These are phyloP conservation scores for Amyloporia xantha DNA, from an alignment of 768 basidiomycete species.

Conservation along the genomic window DNA sequence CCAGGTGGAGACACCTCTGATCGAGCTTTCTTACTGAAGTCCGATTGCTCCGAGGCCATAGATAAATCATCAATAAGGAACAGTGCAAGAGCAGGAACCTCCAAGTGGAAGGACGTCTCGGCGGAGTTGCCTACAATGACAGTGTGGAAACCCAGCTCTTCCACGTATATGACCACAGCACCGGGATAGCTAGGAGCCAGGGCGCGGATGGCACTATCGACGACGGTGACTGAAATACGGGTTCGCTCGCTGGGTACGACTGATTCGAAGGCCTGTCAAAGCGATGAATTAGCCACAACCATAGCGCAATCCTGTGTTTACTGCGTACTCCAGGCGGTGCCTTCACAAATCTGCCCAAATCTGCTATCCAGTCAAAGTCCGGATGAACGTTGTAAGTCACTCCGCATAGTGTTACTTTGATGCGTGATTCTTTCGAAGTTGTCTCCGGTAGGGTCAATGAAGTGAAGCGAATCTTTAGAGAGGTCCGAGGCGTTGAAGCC, in stretches of 20 bases:
- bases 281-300: background rate
- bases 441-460: constrained; percentile 57
- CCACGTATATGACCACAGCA: constrained; percentile 58
- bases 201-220: constrained; percentile 60
- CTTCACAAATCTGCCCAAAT: constrained; percentile 60
- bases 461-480: constrained; percentile 59
- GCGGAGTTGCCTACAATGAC: constrained; percentile 64
- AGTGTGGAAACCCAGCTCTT: constrained; percentile 62
- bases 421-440: constrained; percentile 68
- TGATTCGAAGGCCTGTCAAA: constrained; percentile 75
- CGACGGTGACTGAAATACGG: constrained; percentile 52
- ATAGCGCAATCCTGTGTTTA: background rate
- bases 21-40: constrained; percentile 4
- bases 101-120: constrained; percentile 45
- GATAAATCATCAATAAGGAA: constrained; percentile 50
- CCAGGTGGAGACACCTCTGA: constrained; percentile 27
- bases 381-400: constrained; percentile 58
- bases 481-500: constrained; percentile 34
- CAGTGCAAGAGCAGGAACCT: constrained; percentile 42
- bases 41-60: constrained; percentile 20
- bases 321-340: constrained; percentile 41
- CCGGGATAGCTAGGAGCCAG: constrained; percentile 56
- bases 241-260: constrained; percentile 90
- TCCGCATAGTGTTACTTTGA: constrained; percentile 57
- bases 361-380: constrained; percentile 54